Base-by-base conservation (phyloP, 2,329 filamentous ascomycete species). In the Fusarium gaditjirri region DNA sequence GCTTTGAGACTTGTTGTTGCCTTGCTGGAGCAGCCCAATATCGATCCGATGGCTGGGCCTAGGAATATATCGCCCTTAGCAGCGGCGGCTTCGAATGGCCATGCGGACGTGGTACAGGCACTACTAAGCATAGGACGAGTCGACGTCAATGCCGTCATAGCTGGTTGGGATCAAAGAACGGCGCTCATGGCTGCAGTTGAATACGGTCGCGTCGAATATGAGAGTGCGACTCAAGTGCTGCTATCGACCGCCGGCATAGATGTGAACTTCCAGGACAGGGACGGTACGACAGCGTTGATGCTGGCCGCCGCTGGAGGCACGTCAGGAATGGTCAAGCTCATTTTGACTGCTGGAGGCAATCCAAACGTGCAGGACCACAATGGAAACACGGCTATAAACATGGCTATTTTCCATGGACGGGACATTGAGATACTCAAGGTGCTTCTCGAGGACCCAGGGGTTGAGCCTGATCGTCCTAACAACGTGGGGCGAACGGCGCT, bases 11-110 rank as follows among this genome's bases (percentile, higher is more conserved):
- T 25, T 6, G 41, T 43, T 16, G 17, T 4, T 14, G n/a, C 39
- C 16, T n/a, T 42, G 4, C 39, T 42, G 4, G n/a, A 42, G n/a
- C 39, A 42, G 0, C 39, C 39, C 11, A 8, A 23, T 5, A 42
- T 42, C 4, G 39, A 23, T 9, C n/a, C 9, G 6, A 42, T 1
- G 9, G n/a, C 9, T 11, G 39, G 39, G 4, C n/a, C 39, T 11
- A 3, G 4, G 14, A 0, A 23, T 4, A 5, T 1, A 5, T 23
- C 39, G 14, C n/a, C n/a, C 5, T 11, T 42, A 4, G 12, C 1
- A 23, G 8, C 6, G 13, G n/a, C n/a, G 11, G 39, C 14, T 5
- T 4, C 1, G 8, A 0, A 16, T 11, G 39, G n/a, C n/a, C 39
- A 23, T 4, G 39, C n/a, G 14, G n/a, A 42, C 13, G n/a, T 42